phyloP scores from a whole-genome alignment of 768 basidiomycete genomes.

The Xanthoconium stramineum region DNA sequence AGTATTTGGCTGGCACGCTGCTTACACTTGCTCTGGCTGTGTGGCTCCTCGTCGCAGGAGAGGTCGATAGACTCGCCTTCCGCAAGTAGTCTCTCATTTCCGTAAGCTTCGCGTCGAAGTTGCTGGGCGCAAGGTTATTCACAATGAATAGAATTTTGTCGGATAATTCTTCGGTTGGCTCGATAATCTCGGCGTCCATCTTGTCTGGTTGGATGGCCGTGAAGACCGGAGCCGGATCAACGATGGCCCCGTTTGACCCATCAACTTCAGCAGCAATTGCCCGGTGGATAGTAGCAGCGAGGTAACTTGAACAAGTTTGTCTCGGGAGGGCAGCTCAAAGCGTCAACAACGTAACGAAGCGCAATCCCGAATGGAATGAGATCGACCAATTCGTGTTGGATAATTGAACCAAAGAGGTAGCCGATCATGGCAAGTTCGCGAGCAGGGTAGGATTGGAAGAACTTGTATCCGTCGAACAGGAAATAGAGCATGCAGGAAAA shows the following conservation, averaged over 20 bases:
- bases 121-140: slow-evolving; percentile 94
- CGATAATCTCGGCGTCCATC: slow-evolving; percentile 56
- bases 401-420: no score
- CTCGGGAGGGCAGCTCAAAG: slow-evolving; percentile 85
- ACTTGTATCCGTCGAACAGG: no score
- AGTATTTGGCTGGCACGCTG: slow-evolving; percentile 13
- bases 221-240: slow-evolving; percentile 34
- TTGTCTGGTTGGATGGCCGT: slow-evolving; percentile 60
- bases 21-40: slow-evolving; percentile 24
- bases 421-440: slow-evolving; percentile 89
- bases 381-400: no score
- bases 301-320: slow-evolving; percentile 93
- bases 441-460: slow-evolving; percentile 67
- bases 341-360: slow-evolving; percentile 94
- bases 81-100: slow-evolving; percentile 77
- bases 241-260: slow-evolving; percentile 37
- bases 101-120: slow-evolving; percentile 81
- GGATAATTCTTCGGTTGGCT: slow-evolving; percentile 82
- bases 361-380: slow-evolving; percentile 81
- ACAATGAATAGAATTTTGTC: slow-evolving; percentile 97
- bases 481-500: no score
- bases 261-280: slow-evolving; percentile 58
- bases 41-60: slow-evolving; percentile 18
- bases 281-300: slow-evolving; percentile 67
- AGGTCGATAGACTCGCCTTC: slow-evolving; percentile 25